Evolutionary conservation across 805 yeast genomes (phyloP).

Genomic region (Candida ovalis): DNA sequence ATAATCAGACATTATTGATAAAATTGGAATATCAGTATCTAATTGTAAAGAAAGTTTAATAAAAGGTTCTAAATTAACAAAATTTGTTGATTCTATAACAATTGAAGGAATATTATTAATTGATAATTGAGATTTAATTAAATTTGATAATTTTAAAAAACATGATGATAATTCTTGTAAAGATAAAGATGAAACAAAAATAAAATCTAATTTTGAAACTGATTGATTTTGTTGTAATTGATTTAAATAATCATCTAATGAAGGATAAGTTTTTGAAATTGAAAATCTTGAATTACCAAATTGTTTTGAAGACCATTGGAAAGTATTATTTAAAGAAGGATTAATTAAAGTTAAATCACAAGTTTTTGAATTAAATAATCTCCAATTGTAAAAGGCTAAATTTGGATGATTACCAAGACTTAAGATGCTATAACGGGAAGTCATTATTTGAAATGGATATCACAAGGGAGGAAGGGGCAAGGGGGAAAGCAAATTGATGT

Average conservation of each 20-base stretch:
- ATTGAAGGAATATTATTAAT: conserved; percentile 42
- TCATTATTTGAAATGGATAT: conserved; percentile 9
- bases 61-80: conserved; percentile 69
- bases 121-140: conserved; percentile 29
- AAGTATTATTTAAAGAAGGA: conserved; percentile 13
- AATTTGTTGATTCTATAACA: conserved; percentile 67
- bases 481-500: too few relatives aligned
- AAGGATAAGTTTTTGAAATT: conserved; percentile 16
- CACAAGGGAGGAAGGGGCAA: neutral
- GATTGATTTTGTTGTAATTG: conserved; percentile 1
- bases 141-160: conserved; percentile 34
- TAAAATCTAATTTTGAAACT: conserved; percentile 35
- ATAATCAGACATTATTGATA: conserved; percentile 59
- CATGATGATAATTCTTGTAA: conserved; percentile 47
- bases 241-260: conserved; percentile 25
- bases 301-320: conserved; percentile 30
- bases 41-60: conserved; percentile 40
- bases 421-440: conserved; percentile 28
- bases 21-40: conserved; percentile 34
- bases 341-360: conserved; percentile 41
- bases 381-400: conserved; percentile 57
- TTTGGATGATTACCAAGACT: conserved; percentile 56
- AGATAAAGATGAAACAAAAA: conserved; percentile 45
- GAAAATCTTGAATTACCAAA: conserved; percentile 32
- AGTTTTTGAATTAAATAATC: conserved; percentile 43